These are phyloP conservation scores for Harringtonia aguacate DNA, from an alignment of 2,329 filamentous ascomycete species.

Conservation along the genomic window DNA sequence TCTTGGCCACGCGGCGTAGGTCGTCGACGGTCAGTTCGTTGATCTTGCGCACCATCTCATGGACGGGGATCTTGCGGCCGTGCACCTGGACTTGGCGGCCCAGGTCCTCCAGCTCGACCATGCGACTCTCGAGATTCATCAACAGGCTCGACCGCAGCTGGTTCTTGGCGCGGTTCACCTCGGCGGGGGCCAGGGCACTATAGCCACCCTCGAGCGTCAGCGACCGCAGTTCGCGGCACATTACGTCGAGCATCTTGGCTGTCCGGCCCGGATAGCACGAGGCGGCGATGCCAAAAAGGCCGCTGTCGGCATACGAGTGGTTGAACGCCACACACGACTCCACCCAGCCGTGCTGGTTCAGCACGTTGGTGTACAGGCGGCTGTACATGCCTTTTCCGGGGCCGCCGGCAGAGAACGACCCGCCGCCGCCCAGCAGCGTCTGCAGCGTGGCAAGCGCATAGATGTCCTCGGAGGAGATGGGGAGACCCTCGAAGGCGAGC, in stretches of 20 bases:
- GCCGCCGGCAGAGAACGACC: slow-evolving; percentile 91
- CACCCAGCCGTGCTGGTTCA: slow-evolving; percentile 97
- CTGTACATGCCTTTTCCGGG: slow-evolving; percentile 99
- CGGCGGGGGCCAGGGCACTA: slow-evolving; percentile 56
- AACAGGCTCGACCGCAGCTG: slow-evolving; percentile 81
- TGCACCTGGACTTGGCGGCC: slow-evolving; percentile 96
- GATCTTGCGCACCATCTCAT: slow-evolving; percentile 86
- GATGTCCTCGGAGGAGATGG: slow-evolving; percentile 83
- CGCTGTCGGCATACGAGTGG: slow-evolving; percentile 92
- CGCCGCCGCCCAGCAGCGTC: slow-evolving; percentile 88
- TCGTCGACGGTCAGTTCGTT: slow-evolving; percentile 72
- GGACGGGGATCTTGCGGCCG: slow-evolving; percentile 79
- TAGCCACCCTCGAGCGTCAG: slow-evolving; percentile 69
- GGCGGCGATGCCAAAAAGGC: slow-evolving; percentile 87
- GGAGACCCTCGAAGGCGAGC: slow-evolving; percentile 88
- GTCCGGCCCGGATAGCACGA: slow-evolving; percentile 73
- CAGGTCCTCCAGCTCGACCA: slow-evolving; percentile 95
- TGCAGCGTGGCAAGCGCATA: slow-evolving; percentile 94
- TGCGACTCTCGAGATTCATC: slow-evolving; percentile 95
- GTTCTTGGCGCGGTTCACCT: slow-evolving; percentile 93
- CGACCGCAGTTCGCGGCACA: slow-evolving; percentile 79
- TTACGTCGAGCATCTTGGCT: slow-evolving; percentile 80
- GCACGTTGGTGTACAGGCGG: slow-evolving; percentile 89
- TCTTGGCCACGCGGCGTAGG: slow-evolving; percentile 66
- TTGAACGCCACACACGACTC: slow-evolving; percentile 95